Evolutionary conservation across 2,329 filamentous ascomycete species (phyloP).

Genomic region (Sphaerulina populicola): DNA sequence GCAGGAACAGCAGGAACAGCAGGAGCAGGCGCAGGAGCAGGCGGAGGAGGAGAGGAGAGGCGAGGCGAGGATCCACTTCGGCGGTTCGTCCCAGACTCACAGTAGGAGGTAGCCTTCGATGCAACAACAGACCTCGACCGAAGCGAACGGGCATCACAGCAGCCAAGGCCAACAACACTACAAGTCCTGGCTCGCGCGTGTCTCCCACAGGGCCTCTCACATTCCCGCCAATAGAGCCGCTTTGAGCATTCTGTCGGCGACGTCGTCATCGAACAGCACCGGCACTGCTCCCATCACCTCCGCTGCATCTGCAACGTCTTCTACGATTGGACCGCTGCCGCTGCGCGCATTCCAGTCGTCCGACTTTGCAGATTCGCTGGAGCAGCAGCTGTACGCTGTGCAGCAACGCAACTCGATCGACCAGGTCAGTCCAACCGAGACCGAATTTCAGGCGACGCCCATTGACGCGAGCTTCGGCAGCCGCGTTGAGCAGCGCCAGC

Average conservation of each 20-base stretch:
- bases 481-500: constrained; percentile 8
- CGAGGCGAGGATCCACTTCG: background rate
- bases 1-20: background rate
- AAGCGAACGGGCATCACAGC: background rate
- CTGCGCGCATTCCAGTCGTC: constrained; percentile 4
- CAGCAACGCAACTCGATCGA: constrained; percentile 9
- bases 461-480: constrained; percentile 30
- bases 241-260: constrained; percentile 6
- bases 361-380: constrained; percentile 9
- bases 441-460: constrained; percentile 28
- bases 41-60: background rate
- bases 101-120: background rate
- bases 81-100: background rate
- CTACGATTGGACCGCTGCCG: constrained; percentile 5
- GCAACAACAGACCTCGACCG: constrained; percentile 4
- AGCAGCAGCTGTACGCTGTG: constrained; percentile 13
- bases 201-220: constrained; percentile 27
- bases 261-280: constrained; percentile 1
- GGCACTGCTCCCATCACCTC: constrained; percentile 1
- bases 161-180: background rate
- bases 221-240: constrained; percentile 13
- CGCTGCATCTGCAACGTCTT: background rate
- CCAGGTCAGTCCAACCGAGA: constrained; percentile 20
- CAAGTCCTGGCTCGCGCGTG: constrained; percentile 20
- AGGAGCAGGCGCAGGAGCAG: background rate